phyloP scores from a whole-genome alignment of 345 rosid species.

The Hibiscus trionum region DNA sequence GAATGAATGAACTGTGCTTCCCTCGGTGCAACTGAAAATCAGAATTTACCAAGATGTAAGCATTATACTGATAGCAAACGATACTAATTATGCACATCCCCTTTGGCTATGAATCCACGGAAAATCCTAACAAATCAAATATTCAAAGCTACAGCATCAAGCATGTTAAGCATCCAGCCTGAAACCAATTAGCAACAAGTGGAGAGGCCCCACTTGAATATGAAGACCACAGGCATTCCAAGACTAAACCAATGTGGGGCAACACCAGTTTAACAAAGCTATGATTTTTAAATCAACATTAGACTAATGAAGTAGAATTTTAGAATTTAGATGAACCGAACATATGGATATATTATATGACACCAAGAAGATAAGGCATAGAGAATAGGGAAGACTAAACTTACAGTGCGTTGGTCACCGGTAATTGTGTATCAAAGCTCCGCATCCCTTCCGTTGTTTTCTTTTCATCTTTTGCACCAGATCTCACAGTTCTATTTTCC shows the following conservation, averaged over 20 bases:
- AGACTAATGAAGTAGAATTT: background rate
- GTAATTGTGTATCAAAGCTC: slow-evolving; percentile 12
- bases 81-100: background rate
- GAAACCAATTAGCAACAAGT: too few species aligned
- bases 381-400: slow-evolving; percentile 5
- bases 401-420: slow-evolving; percentile 26
- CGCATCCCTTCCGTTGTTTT: background rate
- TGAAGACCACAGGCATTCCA: too few species aligned
- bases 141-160: background rate
- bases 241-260: too few species aligned
- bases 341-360: background rate
- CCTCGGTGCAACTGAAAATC: slow-evolving; percentile 27
- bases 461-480: slow-evolving; percentile 28
- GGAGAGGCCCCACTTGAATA: too few species aligned
- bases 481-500: slow-evolving; percentile 1
- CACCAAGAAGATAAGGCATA: background rate
- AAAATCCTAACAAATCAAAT: background rate
- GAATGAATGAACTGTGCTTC: slow-evolving; percentile 16
- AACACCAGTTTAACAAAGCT: background rate
- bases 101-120: background rate
- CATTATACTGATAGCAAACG: background rate
- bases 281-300: background rate
- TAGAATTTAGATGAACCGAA: background rate
- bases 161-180: too few species aligned
- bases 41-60: slow-evolving; percentile 13